Conservation (phyloP, 192 early-diverging fungal species). For the Coemansia sp. region DNA sequence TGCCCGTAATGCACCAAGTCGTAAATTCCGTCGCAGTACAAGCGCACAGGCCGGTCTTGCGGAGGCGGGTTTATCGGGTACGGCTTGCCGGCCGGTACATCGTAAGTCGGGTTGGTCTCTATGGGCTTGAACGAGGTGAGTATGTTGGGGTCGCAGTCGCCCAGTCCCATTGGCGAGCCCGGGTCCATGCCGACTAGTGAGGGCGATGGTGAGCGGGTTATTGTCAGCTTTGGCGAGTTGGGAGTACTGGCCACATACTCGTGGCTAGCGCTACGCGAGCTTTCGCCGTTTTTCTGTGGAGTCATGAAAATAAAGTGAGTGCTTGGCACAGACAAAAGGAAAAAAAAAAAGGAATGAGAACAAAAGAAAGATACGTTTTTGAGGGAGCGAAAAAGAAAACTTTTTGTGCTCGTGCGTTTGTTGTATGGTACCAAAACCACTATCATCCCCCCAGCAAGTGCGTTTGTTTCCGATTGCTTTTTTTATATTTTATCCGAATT, state of each 20-base stretch:
- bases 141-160: conserved; percentile 44
- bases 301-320: conserved; percentile 14
- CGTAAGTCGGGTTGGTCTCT: conserved; percentile 37
- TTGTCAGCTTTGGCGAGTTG: conserved; percentile 32
- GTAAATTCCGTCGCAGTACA: conserved; percentile 88
- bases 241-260: conserved; percentile 29
- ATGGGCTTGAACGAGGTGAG: conserved; percentile 35
- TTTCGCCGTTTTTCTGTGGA: conserved; percentile 12
- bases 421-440: too few relatives aligned
- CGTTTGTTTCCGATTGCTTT: conserved; percentile 1
- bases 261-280: conserved; percentile 9
- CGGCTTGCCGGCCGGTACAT: conserved; percentile 38
- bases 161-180: conserved; percentile 48
- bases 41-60: conserved; percentile 66
- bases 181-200: conserved; percentile 22
- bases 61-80: conserved; percentile 66
- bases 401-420: too few relatives aligned
- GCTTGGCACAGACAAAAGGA: conserved; percentile 5
- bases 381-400: background rate
- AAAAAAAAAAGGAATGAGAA: conserved; percentile 9
- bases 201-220: conserved; percentile 36
- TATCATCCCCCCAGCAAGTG: too few relatives aligned
- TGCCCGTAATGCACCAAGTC: conserved; percentile 85
- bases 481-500: conserved; percentile 4
- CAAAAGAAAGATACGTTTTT: conserved; percentile 1